phyloP scores from a whole-genome alignment of 805 yeast species.

The Zygotorulaspora sp. region DNA sequence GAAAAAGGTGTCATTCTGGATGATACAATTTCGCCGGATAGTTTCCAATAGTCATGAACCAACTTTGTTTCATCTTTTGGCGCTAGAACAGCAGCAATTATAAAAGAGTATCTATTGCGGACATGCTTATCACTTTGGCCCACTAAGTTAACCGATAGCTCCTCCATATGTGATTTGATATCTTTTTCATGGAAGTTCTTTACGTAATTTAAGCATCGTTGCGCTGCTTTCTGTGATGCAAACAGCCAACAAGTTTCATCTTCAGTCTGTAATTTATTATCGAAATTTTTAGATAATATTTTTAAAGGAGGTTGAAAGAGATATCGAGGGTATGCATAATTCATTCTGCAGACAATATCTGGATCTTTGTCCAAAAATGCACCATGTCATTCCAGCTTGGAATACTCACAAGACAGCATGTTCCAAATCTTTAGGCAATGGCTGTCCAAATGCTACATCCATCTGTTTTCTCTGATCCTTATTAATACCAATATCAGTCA shows the following conservation, averaged over 20 bases:
- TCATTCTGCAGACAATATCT: conserved; percentile 74
- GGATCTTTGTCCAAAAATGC: conserved; percentile 79
- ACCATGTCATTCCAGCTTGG: conserved; percentile 92
- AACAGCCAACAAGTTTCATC: conserved; percentile 64
- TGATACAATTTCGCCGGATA: conserved; percentile 20
- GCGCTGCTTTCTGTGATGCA: conserved; percentile 65
- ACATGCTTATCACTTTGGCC: too few species aligned
- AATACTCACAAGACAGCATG: conserved; percentile 86
- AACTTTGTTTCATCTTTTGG: conserved; percentile 53
- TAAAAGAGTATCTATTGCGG: too few species aligned
- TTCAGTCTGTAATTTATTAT: too few species aligned
- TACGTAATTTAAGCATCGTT: conserved; percentile 71
- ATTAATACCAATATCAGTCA: too few species aligned
- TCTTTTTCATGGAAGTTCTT: too few species aligned
- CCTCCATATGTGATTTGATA: conserved; percentile 14
- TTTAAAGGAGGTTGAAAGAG: conserved; percentile 60
- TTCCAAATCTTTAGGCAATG: conserved; percentile 16
- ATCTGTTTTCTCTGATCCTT: too few species aligned
- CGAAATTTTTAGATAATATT: conserved; percentile 47
- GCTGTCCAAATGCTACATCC: conserved; percentile 19
- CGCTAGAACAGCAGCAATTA: conserved; percentile 59
- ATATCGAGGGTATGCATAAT: conserved; percentile 82
- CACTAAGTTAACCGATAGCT: too few species aligned
- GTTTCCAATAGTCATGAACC: conserved; percentile 86
- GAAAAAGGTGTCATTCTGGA: conserved; percentile 13